Evolutionary conservation across 306 rosid genomes (phyloP).

Genomic region (Adenanthera pavonina): DNA sequence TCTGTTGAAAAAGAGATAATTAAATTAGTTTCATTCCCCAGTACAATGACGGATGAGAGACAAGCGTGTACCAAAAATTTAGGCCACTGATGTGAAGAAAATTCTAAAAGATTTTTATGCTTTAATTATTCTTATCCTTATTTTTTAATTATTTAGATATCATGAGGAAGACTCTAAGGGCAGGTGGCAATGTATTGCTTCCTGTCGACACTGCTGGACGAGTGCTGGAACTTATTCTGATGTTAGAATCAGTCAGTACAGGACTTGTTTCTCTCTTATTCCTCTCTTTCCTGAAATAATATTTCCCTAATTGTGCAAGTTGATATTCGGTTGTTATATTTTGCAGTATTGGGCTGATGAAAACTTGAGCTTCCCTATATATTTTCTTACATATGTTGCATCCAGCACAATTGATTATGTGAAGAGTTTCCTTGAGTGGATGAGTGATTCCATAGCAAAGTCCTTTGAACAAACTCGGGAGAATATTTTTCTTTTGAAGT

Average conservation of each 20-base stretch:
- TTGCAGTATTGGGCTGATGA: conserved; percentile 96
- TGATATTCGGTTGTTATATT: conserved; percentile 42
- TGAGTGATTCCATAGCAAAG: conserved; percentile 96
- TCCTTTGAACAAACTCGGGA: conserved; percentile 94
- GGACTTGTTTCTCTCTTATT: conserved; percentile 28
- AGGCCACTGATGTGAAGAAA: conserved; percentile 28
- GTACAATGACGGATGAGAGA: conserved; percentile 9
- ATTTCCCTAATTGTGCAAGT: neutral
- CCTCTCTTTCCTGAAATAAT: neutral
- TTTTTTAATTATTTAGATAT: conserved; percentile 58
- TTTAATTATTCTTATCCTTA: conserved; percentile 42
- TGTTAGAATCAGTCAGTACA: conserved; percentile 81
- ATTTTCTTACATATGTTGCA: conserved; percentile 82
- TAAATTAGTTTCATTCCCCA: neutral
- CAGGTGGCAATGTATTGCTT: conserved; percentile 85
- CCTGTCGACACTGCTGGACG: conserved; percentile 94
- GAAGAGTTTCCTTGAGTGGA: conserved; percentile 97
- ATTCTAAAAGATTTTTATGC: conserved; percentile 13
- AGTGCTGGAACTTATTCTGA: conserved; percentile 84
- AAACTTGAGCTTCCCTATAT: conserved; percentile 77
- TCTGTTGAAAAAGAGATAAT: neutral
- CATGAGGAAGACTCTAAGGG: conserved; percentile 79
- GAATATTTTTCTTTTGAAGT: conserved; percentile 88
- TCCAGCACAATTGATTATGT: conserved; percentile 90
- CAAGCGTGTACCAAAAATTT: conserved; percentile 23